phyloP scores from a whole-genome alignment of 2,329 filamentous ascomycete genomes.

The Ramichloridium luteum region DNA sequence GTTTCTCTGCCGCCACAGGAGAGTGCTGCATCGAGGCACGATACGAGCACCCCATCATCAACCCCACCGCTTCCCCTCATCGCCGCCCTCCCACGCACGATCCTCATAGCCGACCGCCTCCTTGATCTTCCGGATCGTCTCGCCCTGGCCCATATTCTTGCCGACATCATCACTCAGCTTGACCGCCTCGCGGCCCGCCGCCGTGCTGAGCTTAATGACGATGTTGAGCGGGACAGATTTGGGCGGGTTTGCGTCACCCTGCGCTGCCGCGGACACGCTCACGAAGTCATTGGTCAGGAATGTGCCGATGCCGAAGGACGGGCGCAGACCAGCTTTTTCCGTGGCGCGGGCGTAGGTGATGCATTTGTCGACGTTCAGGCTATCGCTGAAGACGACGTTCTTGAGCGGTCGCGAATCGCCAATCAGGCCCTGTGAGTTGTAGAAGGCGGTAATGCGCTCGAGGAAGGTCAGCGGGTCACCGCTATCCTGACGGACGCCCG shows the following conservation, averaged over 20 bases:
- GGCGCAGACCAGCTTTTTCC: slow-evolving; percentile 66
- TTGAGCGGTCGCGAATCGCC: slow-evolving; percentile 53
- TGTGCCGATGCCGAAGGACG: slow-evolving; percentile 88
- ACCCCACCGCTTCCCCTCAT: slow-evolving; percentile 77
- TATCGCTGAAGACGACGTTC: slow-evolving; percentile 89
- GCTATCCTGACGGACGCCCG: slow-evolving; percentile 79
- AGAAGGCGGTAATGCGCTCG: slow-evolving; percentile 67
- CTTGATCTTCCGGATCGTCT: slow-evolving; percentile 73
- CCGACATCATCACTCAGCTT: slow-evolving; percentile 82
- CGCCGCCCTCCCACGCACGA: slow-evolving; percentile 67
- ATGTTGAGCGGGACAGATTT: slow-evolving; percentile 93
- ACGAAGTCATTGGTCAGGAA: slow-evolving; percentile 87
- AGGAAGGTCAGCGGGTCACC: slow-evolving; percentile 74
- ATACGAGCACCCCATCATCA: too few relatives aligned
- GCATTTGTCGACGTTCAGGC: slow-evolving; percentile 79
- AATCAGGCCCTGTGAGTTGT: slow-evolving; percentile 56
- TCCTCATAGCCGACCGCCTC: slow-evolving; percentile 74
- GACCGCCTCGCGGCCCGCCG: slow-evolving; percentile 66
- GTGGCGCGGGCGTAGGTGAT: slow-evolving; percentile 79
- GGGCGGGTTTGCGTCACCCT: slow-evolving; percentile 27
- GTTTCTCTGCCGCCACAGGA: too few relatives aligned
- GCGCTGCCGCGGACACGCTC: not conserved
- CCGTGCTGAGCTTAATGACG: slow-evolving; percentile 90
- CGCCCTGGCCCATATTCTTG: slow-evolving; percentile 86
- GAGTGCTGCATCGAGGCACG: too few relatives aligned